phyloP scores from a whole-genome alignment of 2,329 filamentous ascomycete genomes.

The Trichoderma sp. region DNA sequence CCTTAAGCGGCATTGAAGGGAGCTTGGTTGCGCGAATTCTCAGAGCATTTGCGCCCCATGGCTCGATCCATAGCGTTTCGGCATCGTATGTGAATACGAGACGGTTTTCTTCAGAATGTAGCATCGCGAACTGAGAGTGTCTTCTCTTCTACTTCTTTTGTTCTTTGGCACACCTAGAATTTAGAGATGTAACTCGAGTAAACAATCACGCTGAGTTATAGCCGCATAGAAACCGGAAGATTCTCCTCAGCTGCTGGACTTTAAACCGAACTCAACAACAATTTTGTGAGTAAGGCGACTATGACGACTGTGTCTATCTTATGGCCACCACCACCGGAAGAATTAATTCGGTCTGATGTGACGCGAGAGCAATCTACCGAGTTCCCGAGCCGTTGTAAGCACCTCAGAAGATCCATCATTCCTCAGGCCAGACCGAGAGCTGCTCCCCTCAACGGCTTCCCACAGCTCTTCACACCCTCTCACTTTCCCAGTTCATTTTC shows the following conservation, averaged over 20 bases:
- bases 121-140: constrained; percentile 10
- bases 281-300: background rate
- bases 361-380: background rate
- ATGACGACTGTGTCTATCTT: background rate
- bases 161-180: background rate
- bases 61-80: constrained; percentile 51
- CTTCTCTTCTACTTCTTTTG: background rate
- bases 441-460: background rate
- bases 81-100: constrained; percentile 43
- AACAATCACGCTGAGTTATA: background rate
- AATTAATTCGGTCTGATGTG: background rate
- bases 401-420: background rate
- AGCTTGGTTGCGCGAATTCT: constrained; percentile 50
- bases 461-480: background rate
- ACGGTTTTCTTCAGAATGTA: constrained; percentile 29
- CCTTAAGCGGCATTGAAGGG: constrained; percentile 37
- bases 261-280: background rate
- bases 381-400: background rate
- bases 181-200: background rate
- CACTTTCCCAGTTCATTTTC: background rate
- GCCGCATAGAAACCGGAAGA: background rate
- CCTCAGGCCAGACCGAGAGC: background rate
- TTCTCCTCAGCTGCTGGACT: background rate
- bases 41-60: constrained; percentile 51
- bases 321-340: background rate